Percentiles rank a stretch among this genome's conserved stretches.
These are phyloP conservation scores for Picea abies DNA, from an alignment of 83 land plant species.

Conservation along the genomic window DNA sequence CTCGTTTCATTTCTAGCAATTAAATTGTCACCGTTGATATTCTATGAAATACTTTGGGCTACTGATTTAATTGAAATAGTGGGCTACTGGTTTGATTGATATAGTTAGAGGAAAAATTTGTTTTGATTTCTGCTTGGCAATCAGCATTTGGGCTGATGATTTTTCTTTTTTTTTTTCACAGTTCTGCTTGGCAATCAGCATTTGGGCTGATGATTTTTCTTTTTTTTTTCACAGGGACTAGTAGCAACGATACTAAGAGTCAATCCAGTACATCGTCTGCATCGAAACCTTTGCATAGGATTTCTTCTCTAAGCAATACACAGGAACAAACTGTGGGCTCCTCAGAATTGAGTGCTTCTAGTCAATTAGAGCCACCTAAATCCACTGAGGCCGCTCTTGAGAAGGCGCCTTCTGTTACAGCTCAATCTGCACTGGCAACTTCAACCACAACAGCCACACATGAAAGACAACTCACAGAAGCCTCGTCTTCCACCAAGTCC, in stretches of 20 bases:
- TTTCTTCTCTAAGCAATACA: neutral
- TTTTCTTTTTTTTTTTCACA: neutral
- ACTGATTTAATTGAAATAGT: too few species aligned
- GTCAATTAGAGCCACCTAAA: neutral
- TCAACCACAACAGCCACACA: neutral
- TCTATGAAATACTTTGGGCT: too few species aligned
- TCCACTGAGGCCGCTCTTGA: neutral
- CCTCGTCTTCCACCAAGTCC: conserved; percentile 1
- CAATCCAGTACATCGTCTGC: conserved; percentile 5
- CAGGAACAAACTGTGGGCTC: conserved; percentile 10
- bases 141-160: neutral
- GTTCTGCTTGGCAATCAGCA: too few species aligned
- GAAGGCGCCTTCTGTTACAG: neutral
- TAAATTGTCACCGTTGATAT: too few species aligned
- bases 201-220: neutral
- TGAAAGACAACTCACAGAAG: conserved; percentile 10
- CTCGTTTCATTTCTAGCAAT: too few species aligned
- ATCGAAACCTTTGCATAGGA: neutral
- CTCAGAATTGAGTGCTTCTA: conserved; percentile 7
- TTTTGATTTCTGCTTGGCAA: neutral
- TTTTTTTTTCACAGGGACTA: neutral
- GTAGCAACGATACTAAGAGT: conserved; percentile 15
- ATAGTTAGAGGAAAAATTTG: neutral
- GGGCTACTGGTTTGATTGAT: neutral
- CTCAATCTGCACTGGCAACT: conserved; percentile 8